These are phyloP conservation scores for Daldinia vernicosa DNA, from an alignment of 495 filamentous ascomycete genomes.

Conservation along the genomic window DNA sequence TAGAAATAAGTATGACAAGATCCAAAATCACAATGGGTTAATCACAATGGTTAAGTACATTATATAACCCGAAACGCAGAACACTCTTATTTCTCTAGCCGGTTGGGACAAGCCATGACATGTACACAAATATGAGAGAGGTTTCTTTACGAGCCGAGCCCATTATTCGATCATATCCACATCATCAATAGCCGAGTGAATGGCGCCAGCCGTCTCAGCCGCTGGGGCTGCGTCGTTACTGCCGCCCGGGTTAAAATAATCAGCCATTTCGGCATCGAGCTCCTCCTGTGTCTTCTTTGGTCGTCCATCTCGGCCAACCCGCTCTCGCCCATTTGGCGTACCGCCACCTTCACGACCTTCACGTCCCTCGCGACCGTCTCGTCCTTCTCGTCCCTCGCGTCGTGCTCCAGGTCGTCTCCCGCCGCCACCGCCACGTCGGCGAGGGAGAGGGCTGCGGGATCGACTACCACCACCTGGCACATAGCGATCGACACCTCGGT, in stretches of 20 bases:
- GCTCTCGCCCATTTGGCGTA: constrained; percentile 49
- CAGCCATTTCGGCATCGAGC: constrained; percentile 93
- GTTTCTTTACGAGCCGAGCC: not conserved
- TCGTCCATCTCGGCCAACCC: constrained; percentile 61
- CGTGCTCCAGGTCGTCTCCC: constrained; percentile 61
- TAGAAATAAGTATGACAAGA: not conserved
- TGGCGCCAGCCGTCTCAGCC: constrained; percentile 30
- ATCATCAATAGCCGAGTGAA: constrained; percentile 43
- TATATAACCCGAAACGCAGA: not conserved
- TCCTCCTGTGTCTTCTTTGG: constrained; percentile 92
- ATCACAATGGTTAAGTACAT: not conserved
- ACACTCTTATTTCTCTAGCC: not conserved
- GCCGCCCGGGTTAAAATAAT: constrained; percentile 76
- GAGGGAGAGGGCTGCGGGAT: constrained; percentile 58
- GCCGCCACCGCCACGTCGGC: constrained; percentile 48
- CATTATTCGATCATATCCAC: constrained; percentile 54
- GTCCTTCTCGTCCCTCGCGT: constrained; percentile 39
- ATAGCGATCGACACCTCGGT: constrained; percentile 84
- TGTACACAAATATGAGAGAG: not conserved
- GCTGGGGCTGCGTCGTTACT: constrained; percentile 43
- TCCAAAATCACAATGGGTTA: not conserved
- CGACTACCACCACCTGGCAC: constrained; percentile 68
- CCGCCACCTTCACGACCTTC: constrained; percentile 24
- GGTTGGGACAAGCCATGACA: not conserved
- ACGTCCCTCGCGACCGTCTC: not conserved